phyloP scores from a whole-genome alignment of 1,284 basidiomycete species.

The Cerioporus squamosus region DNA sequence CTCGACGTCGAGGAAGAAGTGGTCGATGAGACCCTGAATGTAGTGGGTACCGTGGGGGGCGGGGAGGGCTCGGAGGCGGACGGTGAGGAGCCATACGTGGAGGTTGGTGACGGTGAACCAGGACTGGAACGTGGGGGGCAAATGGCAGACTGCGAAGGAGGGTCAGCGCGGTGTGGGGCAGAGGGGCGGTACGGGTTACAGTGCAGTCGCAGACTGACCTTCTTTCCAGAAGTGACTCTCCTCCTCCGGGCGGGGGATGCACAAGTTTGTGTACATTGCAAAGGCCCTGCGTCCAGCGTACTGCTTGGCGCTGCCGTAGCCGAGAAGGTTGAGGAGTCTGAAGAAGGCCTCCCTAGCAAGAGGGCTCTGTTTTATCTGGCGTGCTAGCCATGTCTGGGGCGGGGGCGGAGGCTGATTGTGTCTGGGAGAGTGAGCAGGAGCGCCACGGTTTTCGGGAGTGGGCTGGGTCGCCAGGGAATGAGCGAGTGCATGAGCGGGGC shows the following conservation, averaged over 20 bases:
- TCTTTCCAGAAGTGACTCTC: conserved; percentile 69
- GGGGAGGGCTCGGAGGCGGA: conserved; percentile 87
- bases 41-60: conserved; percentile 64
- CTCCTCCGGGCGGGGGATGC: conserved; percentile 60
- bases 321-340: conserved; percentile 53
- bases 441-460: not conserved
- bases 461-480: conserved; percentile 10
- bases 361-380: conserved; percentile 57
- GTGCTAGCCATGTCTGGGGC: conserved; percentile 58
- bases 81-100: conserved; percentile 90
- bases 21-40: conserved; percentile 87
- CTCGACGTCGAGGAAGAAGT: conserved; percentile 96
- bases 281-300: conserved; percentile 62
- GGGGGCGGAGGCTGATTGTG: conserved; percentile 9
- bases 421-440: not conserved
- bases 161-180: not conserved
- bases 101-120: conserved; percentile 97
- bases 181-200: not conserved
- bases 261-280: conserved; percentile 61
- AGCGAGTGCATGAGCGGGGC: not conserved
- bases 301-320: conserved; percentile 66
- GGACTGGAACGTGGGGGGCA: conserved; percentile 95
- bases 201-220: conserved; percentile 47
- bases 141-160: conserved; percentile 68
- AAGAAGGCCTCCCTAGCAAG: conserved; percentile 53